These are phyloP conservation scores for Blastobotrys buckinghamii DNA, from an alignment of 1,139 yeast species.

Conservation along the genomic window DNA sequence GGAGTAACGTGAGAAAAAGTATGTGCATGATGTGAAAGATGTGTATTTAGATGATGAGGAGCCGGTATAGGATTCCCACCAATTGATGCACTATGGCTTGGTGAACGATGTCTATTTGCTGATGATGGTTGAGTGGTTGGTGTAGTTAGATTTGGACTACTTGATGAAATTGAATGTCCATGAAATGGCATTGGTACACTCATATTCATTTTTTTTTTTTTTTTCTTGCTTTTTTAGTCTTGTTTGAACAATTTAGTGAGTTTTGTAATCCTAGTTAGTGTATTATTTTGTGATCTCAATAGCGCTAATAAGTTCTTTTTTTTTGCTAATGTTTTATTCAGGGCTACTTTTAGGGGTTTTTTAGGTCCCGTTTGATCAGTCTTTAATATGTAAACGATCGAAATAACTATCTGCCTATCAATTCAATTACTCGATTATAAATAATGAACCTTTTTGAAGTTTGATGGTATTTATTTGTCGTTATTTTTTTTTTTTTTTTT, in stretches of 20 bases:
- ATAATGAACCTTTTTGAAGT: too few relatives aligned
- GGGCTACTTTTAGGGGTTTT: too few relatives aligned
- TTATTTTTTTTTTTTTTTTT: too few relatives aligned
- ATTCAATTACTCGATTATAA: too few relatives aligned
- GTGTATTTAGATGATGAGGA: background rate
- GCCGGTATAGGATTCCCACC: background rate
- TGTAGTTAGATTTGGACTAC: background rate
- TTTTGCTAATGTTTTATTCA: too few relatives aligned
- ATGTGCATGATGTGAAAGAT: background rate
- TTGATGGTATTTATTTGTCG: too few relatives aligned
- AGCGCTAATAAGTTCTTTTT: background rate
- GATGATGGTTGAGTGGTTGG: background rate
- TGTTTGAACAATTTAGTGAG: background rate
- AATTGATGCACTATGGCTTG: conserved; percentile 1
- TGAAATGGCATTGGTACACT: conserved; percentile 2
- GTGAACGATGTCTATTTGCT: background rate
- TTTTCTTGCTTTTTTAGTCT: background rate
- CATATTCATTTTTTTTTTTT: background rate
- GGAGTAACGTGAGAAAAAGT: background rate
- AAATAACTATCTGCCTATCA: too few relatives aligned
- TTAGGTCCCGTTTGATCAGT: too few relatives aligned
- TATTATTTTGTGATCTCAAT: background rate
- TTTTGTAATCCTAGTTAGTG: too few relatives aligned
- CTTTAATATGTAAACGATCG: too few relatives aligned
- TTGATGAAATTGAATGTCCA: background rate